phyloP scores from a whole-genome alignment of 1,284 basidiomycete species.

The Ganoderma boninense region DNA sequence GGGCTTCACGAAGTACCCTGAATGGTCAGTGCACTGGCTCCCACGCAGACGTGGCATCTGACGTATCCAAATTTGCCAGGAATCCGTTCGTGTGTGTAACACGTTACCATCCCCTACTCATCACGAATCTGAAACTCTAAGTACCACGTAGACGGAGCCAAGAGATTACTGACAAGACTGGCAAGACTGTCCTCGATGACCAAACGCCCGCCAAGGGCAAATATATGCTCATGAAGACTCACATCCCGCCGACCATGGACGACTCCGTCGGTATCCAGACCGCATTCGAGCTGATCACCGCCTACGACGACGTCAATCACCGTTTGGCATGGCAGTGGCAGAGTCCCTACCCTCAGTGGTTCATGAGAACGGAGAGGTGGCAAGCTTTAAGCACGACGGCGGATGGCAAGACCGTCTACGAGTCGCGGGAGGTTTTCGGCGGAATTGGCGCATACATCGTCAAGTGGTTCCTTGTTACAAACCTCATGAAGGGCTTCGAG shows the following conservation, averaged over 20 bases:
- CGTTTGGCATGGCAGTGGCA: constrained; percentile 73
- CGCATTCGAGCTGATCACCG: constrained; percentile 40
- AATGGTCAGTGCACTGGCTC: constrained; percentile 50
- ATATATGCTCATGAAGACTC: constrained; percentile 57
- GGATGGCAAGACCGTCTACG: constrained; percentile 68
- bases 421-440: constrained; percentile 66
- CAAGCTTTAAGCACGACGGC: constrained; percentile 62
- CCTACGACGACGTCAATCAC: constrained; percentile 58
- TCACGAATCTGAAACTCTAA: background rate
- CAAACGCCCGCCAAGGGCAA: constrained; percentile 59
- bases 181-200: constrained; percentile 50
- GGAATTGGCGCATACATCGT: constrained; percentile 67
- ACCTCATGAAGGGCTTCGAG: constrained; percentile 55
- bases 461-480: constrained; percentile 51
- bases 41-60: background rate
- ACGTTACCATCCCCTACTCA: background rate
- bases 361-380: constrained; percentile 67
- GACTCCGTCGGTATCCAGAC: constrained; percentile 41
- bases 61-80: constrained; percentile 47
- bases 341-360: constrained; percentile 49
- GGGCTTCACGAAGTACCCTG: constrained; percentile 56
- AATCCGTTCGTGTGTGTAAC: constrained; percentile 69
- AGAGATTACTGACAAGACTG: constrained; percentile 51
- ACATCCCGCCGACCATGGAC: constrained; percentile 66
- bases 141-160: constrained; percentile 56